These are phyloP conservation scores for Daldinia vernicosa DNA, from an alignment of 495 filamentous ascomycete genomes.

Conservation along the genomic window DNA sequence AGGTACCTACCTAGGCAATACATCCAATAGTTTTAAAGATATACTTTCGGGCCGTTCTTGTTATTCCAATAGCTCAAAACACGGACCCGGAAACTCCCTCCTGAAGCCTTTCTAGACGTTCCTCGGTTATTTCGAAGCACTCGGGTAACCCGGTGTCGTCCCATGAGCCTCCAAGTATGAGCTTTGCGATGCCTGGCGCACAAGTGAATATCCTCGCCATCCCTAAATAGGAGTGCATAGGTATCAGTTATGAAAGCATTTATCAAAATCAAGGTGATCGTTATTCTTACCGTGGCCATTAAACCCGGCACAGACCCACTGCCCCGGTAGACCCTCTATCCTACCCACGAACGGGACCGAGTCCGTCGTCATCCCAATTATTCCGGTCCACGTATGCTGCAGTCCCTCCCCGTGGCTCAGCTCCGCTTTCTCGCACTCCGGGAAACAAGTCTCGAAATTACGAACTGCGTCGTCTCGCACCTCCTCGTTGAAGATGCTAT, in stretches of 20 bases:
- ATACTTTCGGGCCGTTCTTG: background rate
- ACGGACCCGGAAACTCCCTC: slow-evolving; percentile 27
- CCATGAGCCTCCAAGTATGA: slow-evolving; percentile 45
- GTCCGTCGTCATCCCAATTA: slow-evolving; percentile 47
- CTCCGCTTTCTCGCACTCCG: slow-evolving; percentile 20
- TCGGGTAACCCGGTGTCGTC: slow-evolving; percentile 44
- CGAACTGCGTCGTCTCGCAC: slow-evolving; percentile 36
- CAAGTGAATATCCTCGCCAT: slow-evolving; percentile 48
- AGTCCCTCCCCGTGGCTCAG: slow-evolving; percentile 37
- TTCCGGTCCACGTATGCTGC: slow-evolving; percentile 46
- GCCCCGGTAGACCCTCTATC: slow-evolving; percentile 33
- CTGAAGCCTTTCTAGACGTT: slow-evolving; percentile 32
- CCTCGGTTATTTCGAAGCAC: slow-evolving; percentile 43
- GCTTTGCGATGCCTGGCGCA: slow-evolving; percentile 38
- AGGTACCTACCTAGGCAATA: no score
- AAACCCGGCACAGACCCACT: slow-evolving; percentile 47
- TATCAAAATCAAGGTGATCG: background rate
- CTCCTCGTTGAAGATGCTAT: slow-evolving; percentile 37
- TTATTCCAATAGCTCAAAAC: slow-evolving; percentile 4
- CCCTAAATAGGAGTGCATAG: slow-evolving; percentile 16
- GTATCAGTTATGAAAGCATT: slow-evolving; percentile 1
- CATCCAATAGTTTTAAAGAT: no score
- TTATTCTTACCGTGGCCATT: slow-evolving; percentile 43
- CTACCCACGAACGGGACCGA: slow-evolving; percentile 43
- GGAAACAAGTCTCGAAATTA: slow-evolving; percentile 37